These are phyloP conservation scores for Nicotiana undulata DNA, from an alignment of 257 asterid genomes.

Conservation along the genomic window DNA sequence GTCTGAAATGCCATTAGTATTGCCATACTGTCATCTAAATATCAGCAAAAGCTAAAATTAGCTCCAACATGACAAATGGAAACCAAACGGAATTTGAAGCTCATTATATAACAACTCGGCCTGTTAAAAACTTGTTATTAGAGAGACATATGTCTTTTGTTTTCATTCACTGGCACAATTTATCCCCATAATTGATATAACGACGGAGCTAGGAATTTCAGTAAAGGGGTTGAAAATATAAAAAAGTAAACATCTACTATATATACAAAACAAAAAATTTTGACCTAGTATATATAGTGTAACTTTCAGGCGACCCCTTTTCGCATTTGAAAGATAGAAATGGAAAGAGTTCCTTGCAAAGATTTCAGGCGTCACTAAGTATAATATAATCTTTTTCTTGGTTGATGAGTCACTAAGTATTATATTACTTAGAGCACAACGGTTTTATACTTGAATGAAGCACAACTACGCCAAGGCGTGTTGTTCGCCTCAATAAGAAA, in stretches of 20 bases:
- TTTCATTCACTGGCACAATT: not conserved
- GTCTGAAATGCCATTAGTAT: constrained; percentile 94
- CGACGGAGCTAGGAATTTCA: no score
- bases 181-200: not conserved
- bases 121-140: not conserved
- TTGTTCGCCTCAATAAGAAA: no score
- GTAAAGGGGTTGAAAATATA: no score
- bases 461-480: not conserved
- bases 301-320: no score
- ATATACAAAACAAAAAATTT: no score
- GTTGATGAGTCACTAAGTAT: not conserved
- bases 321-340: not conserved
- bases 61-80: not conserved
- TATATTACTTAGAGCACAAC: not conserved
- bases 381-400: not conserved
- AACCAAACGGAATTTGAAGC: not conserved
- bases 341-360: not conserved
- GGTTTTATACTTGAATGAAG: not conserved
- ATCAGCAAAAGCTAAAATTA: constrained; percentile 6
- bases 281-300: no score
- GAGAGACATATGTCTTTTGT: not conserved
- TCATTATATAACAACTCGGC: not conserved
- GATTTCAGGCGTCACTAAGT: not conserved
- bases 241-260: no score
- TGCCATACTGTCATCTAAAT: constrained; percentile 93